A percentile compares a stretch with the other conserved stretches of the same genome.
These are phyloP conservation scores for Ustilago hordei DNA, from an alignment of 1,284 basidiomycete species.

Conservation along the genomic window DNA sequence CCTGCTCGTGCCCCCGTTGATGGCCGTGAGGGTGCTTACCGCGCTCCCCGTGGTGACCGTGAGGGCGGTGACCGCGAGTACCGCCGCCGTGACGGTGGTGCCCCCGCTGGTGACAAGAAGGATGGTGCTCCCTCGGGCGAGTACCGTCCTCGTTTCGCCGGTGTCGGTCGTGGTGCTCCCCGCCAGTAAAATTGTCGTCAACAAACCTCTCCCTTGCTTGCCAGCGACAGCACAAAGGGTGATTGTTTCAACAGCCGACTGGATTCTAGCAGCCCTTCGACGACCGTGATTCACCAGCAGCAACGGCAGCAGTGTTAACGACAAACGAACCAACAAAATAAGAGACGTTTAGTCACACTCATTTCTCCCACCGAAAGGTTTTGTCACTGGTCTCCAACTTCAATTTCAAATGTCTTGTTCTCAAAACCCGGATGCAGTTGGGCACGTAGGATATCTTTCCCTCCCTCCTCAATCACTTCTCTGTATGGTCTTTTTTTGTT, in stretches of 20 bases:
- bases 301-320: neutral
- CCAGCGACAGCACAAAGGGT: neutral
- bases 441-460: constrained; percentile 36
- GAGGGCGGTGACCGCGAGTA: constrained; percentile 68
- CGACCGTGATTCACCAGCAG: neutral
- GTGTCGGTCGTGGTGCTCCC: constrained; percentile 65
- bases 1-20: constrained; percentile 63
- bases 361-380: neutral
- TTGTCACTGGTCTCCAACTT: constrained; percentile 27
- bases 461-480: neutral
- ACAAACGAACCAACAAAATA: constrained; percentile 4
- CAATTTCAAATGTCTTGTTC: constrained; percentile 2
- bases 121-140: constrained; percentile 65
- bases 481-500: constrained; percentile 5
- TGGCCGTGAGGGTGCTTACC: constrained; percentile 64
- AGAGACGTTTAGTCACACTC: constrained; percentile 34
- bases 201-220: neutral
- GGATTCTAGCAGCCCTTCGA: neutral
- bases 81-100: constrained; percentile 62
- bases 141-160: constrained; percentile 69
- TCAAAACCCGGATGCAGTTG: constrained; percentile 29
- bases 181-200: constrained; percentile 54
- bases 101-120: constrained; percentile 65
- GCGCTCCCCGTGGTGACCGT: constrained; percentile 65
- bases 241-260: neutral